Evolutionary conservation across 331 rosid genomes (phyloP).

Genomic region (Arachis monticola): DNA sequence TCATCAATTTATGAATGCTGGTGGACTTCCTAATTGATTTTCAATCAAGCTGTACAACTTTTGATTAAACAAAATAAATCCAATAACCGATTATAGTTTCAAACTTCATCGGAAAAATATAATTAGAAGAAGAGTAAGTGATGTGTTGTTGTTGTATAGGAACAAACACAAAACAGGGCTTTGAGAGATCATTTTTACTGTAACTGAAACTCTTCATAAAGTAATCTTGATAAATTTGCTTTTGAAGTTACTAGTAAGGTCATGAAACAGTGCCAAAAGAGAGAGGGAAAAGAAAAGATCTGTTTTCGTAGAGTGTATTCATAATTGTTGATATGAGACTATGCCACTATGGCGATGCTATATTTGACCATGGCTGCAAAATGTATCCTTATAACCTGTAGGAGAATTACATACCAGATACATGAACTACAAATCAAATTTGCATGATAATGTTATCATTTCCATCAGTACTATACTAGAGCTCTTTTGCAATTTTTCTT

Average conservation of each 20-base stretch:
- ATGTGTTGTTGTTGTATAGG: background rate
- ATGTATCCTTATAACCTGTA: background rate
- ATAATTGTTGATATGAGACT: background rate
- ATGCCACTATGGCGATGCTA: background rate
- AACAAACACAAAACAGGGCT: background rate
- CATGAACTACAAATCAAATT: too few species aligned
- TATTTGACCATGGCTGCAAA: background rate
- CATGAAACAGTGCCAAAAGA: background rate
- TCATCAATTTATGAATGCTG: background rate
- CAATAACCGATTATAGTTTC: too few species aligned
- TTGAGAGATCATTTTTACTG: background rate
- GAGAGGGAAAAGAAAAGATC: background rate
- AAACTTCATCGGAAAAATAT: background rate
- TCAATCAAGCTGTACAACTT: conserved; percentile 9
- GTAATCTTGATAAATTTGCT: background rate
- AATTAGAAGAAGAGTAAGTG: background rate
- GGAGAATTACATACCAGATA: too few species aligned
- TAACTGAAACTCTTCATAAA: background rate
- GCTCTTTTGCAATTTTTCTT: too few species aligned
- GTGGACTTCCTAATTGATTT: conserved; percentile 11
- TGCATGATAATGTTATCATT: too few species aligned
- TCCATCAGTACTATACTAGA: too few species aligned
- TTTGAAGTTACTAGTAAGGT: conserved; percentile 27
- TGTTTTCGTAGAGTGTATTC: background rate
- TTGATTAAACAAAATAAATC: too few species aligned